Percentiles rank a stretch among this genome's conserved stretches.
Conservation (phyloP, 257 asterid species). For the Solanum dulcamara region DNA sequence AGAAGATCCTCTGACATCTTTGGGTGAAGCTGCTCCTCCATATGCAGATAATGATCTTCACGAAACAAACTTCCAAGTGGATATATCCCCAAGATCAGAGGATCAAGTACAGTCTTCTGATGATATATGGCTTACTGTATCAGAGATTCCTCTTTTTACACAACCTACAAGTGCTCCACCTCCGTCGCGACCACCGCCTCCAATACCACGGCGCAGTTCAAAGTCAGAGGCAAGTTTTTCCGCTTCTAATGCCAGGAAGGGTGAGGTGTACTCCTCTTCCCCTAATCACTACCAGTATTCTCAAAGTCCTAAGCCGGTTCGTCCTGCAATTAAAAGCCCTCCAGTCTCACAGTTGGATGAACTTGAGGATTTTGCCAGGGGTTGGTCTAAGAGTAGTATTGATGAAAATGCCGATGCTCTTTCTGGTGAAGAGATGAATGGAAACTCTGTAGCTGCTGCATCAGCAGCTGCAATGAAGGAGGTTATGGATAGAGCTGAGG, state of each 20-base stretch:
- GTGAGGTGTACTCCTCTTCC: slow-evolving; percentile 46
- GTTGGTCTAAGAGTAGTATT: slow-evolving; percentile 34
- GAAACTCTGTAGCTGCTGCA: slow-evolving; percentile 76
- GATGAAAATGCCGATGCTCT: slow-evolving; percentile 36
- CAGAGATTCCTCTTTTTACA: slow-evolving; percentile 87
- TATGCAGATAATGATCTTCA: slow-evolving; percentile 12
- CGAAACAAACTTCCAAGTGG: slow-evolving; percentile 36
- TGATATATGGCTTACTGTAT: slow-evolving; percentile 79
- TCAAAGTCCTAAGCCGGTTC: slow-evolving; percentile 35
- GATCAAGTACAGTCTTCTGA: slow-evolving; percentile 43
- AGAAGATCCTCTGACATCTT: slow-evolving; percentile 41
- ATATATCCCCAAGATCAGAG: slow-evolving; percentile 43
- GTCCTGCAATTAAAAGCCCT: slow-evolving; percentile 42
- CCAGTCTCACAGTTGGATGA: slow-evolving; percentile 77
- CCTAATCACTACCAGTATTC: slow-evolving; percentile 35
- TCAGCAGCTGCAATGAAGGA: slow-evolving; percentile 99
- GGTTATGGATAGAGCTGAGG: slow-evolving; percentile 99
- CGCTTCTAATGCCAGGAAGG: slow-evolving; percentile 44
- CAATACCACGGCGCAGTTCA: slow-evolving; percentile 52
- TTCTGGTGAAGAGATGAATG: slow-evolving; percentile 49
- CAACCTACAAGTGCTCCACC: slow-evolving; percentile 90
- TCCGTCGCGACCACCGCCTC: slow-evolving; percentile 95
- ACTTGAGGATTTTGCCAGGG: slow-evolving; percentile 82
- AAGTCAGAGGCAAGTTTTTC: slow-evolving; percentile 35
- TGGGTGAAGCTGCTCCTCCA: slow-evolving; percentile 42